A percentile compares a stretch with the other conserved stretches of the same genome.
These are phyloP conservation scores for Aureobasidium sp. DNA, from an alignment of 2,329 filamentous ascomycete genomes.

Conservation along the genomic window DNA sequence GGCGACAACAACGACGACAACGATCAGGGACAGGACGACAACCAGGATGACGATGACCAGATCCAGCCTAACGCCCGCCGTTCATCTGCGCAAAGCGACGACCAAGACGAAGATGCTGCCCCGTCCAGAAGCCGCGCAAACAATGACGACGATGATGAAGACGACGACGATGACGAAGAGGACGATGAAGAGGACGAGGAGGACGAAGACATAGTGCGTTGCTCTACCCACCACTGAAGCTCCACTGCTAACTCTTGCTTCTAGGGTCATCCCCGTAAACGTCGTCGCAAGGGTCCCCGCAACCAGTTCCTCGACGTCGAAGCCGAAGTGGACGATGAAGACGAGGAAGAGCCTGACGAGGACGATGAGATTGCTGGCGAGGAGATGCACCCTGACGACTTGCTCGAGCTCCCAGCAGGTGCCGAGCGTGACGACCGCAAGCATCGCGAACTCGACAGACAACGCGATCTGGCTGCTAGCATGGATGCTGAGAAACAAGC, in stretches of 20 bases:
- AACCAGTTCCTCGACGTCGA: constrained; percentile 95
- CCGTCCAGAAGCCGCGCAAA: constrained; percentile 35
- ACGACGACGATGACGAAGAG: constrained; percentile 53
- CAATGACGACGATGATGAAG: constrained; percentile 54
- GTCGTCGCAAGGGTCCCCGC: constrained; percentile 60
- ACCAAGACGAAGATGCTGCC: constrained; percentile 41
- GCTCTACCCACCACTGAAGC: constrained; percentile 16
- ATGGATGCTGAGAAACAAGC: constrained; percentile 93
- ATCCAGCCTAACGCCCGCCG: constrained; percentile 15
- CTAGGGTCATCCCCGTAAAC: constrained; percentile 68
- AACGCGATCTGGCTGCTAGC: constrained; percentile 76
- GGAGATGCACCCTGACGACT: constrained; percentile 83
- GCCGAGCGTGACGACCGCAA: constrained; percentile 81
- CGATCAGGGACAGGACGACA: constrained; percentile 26
- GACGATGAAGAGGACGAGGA: constrained; percentile 46
- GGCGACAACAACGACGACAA: constrained; percentile 28
- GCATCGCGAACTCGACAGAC: constrained; percentile 88
- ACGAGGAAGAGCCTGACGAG: constrained; percentile 79
- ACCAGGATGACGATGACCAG: constrained; percentile 28
- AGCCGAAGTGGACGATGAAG: constrained; percentile 91
- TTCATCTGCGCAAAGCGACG: constrained; percentile 19
- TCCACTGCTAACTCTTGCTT: background rate
- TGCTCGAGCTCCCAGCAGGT: constrained; percentile 63
- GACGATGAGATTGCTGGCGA: constrained; percentile 81
- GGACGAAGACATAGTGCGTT: constrained; percentile 25